Evolutionary conservation across 1,284 basidiomycete species (phyloP).

Genomic region (Erythrobasidium hasegawianum): DNA sequence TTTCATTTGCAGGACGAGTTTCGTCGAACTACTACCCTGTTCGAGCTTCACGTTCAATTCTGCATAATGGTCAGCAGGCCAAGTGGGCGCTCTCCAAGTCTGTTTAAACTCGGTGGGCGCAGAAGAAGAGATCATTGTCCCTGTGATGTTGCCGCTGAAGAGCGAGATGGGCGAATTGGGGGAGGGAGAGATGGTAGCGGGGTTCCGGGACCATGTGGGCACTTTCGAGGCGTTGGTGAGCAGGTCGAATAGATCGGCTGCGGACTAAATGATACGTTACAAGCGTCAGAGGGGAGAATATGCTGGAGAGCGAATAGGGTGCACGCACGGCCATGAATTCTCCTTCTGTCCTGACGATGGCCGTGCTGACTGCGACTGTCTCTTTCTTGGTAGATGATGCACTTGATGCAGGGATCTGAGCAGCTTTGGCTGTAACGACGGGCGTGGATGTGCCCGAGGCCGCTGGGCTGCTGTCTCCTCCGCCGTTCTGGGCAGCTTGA

Average conservation of each 20-base stretch:
- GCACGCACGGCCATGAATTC: constrained; percentile 34
- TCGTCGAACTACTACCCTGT: constrained; percentile 79
- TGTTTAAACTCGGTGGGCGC: constrained; percentile 77
- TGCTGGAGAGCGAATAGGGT: neutral
- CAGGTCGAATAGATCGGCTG: constrained; percentile 77
- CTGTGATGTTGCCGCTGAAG: constrained; percentile 72
- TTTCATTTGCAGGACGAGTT: constrained; percentile 56
- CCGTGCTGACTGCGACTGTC: constrained; percentile 15
- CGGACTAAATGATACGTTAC: constrained; percentile 54
- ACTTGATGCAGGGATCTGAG: neutral
- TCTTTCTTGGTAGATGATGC: constrained; percentile 17
- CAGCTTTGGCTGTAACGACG: constrained; percentile 26
- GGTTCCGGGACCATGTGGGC: constrained; percentile 80
- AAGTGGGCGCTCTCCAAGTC: constrained; percentile 74
- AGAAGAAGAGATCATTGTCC: constrained; percentile 73
- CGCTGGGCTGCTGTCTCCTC: neutral
- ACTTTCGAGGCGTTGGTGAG: constrained; percentile 76
- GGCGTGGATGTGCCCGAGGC: constrained; percentile 25
- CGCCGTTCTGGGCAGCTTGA: constrained; percentile 32
- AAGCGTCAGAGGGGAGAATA: neutral
- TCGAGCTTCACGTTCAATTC: constrained; percentile 74
- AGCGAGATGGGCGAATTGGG: constrained; percentile 38
- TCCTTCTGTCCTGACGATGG: constrained; percentile 15
- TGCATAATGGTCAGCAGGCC: constrained; percentile 80
- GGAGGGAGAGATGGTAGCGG: constrained; percentile 33